Evolutionary conservation across 768 basidiomycete species (phyloP).

Genomic region (Russula sp.): DNA sequence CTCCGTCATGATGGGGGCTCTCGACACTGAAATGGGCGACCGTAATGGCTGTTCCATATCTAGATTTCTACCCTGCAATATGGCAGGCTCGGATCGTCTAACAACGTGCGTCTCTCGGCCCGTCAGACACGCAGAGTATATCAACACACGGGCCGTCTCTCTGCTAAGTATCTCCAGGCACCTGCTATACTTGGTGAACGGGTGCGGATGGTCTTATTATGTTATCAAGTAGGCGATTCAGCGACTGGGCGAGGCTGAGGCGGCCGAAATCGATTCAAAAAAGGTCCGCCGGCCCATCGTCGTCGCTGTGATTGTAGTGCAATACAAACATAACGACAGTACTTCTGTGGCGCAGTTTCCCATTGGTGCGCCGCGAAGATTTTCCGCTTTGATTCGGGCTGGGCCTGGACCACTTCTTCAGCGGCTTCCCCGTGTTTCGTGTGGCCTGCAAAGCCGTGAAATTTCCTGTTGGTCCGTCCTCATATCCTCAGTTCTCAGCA

Average conservation of each 20-base stretch:
- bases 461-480: conserved; percentile 41
- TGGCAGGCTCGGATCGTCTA: neutral
- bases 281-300: conserved; percentile 31
- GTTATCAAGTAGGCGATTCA: conserved; percentile 28
- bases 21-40: neutral
- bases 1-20: neutral
- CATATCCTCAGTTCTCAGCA: neutral
- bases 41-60: neutral
- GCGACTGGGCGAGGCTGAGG: conserved; percentile 42
- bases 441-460: conserved; percentile 39
- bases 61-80: neutral
- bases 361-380: neutral
- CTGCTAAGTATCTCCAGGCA: conserved; percentile 25
- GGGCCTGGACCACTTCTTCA: neutral
- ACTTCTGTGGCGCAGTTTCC: too few relatives aligned
- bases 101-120: too few relatives aligned
- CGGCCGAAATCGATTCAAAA: conserved; percentile 41
- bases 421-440: conserved; percentile 36
- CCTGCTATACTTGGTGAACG: conserved; percentile 49
- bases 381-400: neutral
- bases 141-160: conserved; percentile 33
- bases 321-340: too few relatives aligned
- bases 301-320: too few relatives aligned
- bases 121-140: conserved; percentile 33
- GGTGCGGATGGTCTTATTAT: conserved; percentile 53